Conservation (phyloP, 83 land plant genomes). For the Picea abies region DNA sequence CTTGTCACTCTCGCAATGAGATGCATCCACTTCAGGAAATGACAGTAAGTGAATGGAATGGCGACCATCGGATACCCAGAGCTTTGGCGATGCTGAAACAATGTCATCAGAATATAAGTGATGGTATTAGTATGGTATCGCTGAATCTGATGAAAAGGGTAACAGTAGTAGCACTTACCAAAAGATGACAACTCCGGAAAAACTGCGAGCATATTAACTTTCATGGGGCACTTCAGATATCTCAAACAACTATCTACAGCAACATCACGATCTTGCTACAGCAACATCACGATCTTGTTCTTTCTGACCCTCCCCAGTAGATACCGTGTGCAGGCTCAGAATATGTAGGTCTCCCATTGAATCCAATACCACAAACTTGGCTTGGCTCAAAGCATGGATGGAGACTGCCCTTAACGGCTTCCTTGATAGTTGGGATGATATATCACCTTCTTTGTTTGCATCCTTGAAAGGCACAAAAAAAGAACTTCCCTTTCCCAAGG, state of each 20-base stretch:
- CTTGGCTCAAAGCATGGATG: conserved; percentile 42
- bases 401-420: conserved; percentile 37
- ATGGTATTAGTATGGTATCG: background rate
- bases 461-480: conserved; percentile 33
- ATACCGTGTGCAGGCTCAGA: conserved; percentile 21
- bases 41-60: conserved; percentile 45
- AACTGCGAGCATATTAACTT: too few species aligned
- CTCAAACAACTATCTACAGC: background rate
- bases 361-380: conserved; percentile 56
- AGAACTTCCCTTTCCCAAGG: conserved; percentile 30
- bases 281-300: background rate
- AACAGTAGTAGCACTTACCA: too few species aligned
- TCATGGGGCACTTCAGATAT: conserved; percentile 20
- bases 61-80: conserved; percentile 69
- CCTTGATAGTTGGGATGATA: background rate
- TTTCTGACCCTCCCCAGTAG: conserved; percentile 9
- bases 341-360: conserved; percentile 54
- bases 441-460: conserved; percentile 7
- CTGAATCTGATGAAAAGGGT: too few species aligned
- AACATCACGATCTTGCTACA: conserved; percentile 1
- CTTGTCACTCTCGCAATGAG: conserved; percentile 19
- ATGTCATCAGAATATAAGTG: background rate
- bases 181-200: too few species aligned
- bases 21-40: conserved; percentile 24
- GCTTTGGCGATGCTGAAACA: conserved; percentile 42